Conservation (phyloP, 2,329 filamentous ascomycete genomes). For the Mycosphaerella sp. region DNA sequence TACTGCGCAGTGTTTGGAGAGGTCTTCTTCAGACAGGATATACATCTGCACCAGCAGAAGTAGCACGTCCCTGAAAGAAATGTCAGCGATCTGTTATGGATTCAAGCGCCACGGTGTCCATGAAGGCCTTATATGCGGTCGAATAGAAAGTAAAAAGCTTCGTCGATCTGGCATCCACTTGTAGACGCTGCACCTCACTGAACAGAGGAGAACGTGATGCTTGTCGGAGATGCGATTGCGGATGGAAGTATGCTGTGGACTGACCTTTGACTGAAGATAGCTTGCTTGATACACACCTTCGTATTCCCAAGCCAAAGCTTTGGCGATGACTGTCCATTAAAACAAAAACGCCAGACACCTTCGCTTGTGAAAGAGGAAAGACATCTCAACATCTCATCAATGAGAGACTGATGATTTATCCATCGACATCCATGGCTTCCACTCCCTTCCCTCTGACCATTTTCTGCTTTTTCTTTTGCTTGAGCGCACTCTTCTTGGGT, state of each 20-base stretch:
- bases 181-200: conserved; percentile 7
- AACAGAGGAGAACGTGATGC: conserved; percentile 8
- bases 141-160: conserved; percentile 13
- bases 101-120: conserved; percentile 7
- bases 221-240: conserved; percentile 1
- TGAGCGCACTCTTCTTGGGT: conserved; percentile 33
- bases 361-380: conserved; percentile 3
- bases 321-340: background rate
- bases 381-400: background rate
- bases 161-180: conserved; percentile 7
- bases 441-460: conserved; percentile 41
- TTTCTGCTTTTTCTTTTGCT: conserved; percentile 45
- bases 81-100: conserved; percentile 13
- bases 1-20: background rate
- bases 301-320: background rate
- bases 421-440: conserved; percentile 39
- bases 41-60: background rate
- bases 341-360: conserved; percentile 10
- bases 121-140: conserved; percentile 3
- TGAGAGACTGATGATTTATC: conserved; percentile 18
- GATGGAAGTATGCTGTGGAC: background rate
- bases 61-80: background rate
- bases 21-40: background rate
- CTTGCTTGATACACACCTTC: background rate
- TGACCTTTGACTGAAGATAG: conserved; percentile 1